A percentile compares a stretch with the other conserved stretches of the same genome.
Evolutionary conservation across 1,284 basidiomycete species (phyloP).

Genomic region (Papiliotrema fonsecae): DNA sequence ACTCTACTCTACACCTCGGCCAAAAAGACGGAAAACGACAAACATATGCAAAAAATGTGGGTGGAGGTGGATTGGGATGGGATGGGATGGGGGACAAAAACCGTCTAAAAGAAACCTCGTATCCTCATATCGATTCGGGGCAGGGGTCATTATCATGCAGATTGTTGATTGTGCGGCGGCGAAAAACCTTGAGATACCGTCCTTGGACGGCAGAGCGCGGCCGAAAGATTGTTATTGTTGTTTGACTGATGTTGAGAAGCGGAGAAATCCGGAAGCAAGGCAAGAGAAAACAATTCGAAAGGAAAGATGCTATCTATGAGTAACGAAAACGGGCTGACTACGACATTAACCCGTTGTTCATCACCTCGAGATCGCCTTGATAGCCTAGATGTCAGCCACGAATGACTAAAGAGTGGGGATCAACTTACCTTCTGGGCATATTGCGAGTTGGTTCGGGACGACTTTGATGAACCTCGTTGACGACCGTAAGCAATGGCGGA

Average conservation of each 20-base stretch:
- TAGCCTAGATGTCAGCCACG: constrained; percentile 14
- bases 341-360: too few species aligned
- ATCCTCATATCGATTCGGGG: too few species aligned
- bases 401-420: background rate
- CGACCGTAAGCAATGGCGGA: constrained; percentile 63
- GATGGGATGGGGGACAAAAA: too few species aligned
- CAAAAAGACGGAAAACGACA: too few species aligned
- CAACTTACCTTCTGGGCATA: constrained; percentile 54
- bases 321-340: too few species aligned
- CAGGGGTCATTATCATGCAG: too few species aligned
- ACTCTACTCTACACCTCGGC: too few species aligned
- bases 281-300: background rate
- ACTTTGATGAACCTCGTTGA: constrained; percentile 49
- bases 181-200: constrained; percentile 32
- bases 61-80: too few species aligned
- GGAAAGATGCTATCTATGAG: too few species aligned
- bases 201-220: constrained; percentile 48
- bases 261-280: background rate
- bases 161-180: constrained; percentile 25
- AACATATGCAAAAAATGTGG: too few species aligned
- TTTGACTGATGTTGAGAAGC: too few species aligned
- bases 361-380: constrained; percentile 28
- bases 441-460: constrained; percentile 53
- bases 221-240: constrained; percentile 6
- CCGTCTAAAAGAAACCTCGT: too few species aligned